phyloP scores from a whole-genome alignment of 176 grass and related monocot species.

The Carex parvula region DNA sequence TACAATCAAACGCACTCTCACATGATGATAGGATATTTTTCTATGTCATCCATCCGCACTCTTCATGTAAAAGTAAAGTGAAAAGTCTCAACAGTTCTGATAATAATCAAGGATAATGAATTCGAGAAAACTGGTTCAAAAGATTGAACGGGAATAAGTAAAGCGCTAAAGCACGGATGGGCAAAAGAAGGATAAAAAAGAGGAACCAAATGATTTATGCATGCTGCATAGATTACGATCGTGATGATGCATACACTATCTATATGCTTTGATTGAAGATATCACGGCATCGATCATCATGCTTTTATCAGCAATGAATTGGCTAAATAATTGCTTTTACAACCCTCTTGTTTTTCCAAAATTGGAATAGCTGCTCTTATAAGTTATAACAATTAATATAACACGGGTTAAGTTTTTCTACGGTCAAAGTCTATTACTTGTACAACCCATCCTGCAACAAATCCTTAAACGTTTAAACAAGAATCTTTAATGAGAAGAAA shows the following conservation, averaged over 20 bases:
- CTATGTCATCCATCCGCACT: neutral
- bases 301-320: neutral
- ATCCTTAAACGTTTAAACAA: neutral
- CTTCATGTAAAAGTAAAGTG: neutral
- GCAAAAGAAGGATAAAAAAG: neutral
- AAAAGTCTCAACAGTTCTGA: neutral
- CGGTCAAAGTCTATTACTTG: neutral
- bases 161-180: constrained; percentile 11
- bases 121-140: neutral
- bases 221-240: constrained; percentile 1
- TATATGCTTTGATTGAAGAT: constrained; percentile 14
- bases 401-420: neutral
- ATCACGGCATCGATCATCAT: constrained; percentile 5
- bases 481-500: neutral
- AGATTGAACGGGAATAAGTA: neutral
- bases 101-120: neutral
- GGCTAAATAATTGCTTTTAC: neutral
- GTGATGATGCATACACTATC: neutral
- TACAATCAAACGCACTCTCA: too few species aligned
- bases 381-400: neutral
- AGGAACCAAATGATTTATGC: constrained; percentile 24
- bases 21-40: neutral
- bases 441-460: neutral
- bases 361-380: neutral
- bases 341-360: neutral